Conservation (phyloP, 1,284 basidiomycete genomes). For the Apiotrichum gamsii region DNA sequence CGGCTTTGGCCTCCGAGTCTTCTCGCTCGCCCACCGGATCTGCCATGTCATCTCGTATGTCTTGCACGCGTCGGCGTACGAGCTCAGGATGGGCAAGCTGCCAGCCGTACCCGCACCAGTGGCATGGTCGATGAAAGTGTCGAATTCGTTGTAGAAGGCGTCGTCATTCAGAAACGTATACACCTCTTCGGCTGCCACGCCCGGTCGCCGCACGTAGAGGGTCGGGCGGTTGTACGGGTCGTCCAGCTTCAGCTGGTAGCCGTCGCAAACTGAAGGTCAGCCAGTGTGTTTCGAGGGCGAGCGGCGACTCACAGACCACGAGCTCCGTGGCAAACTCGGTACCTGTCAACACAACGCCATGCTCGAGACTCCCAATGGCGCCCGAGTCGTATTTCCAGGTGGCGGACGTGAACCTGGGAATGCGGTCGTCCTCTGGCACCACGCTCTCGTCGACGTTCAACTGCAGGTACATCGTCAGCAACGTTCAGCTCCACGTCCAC, state of each 20-base stretch:
- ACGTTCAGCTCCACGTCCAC: slow-evolving; percentile 42
- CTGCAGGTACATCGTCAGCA: slow-evolving; percentile 43
- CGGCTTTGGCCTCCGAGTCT: too few relatives aligned
- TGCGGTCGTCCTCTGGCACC: slow-evolving; percentile 29
- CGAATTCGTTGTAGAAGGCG: slow-evolving; percentile 47
- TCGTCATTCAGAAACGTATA: slow-evolving; percentile 29
- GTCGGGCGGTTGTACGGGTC: slow-evolving; percentile 46
- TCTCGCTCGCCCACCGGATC: slow-evolving; percentile 30
- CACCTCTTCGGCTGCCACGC: slow-evolving; percentile 23
- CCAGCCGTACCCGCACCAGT: slow-evolving; percentile 15
- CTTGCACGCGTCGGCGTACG: slow-evolving; percentile 67
- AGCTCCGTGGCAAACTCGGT: slow-evolving; percentile 42
- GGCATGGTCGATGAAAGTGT: slow-evolving; percentile 45
- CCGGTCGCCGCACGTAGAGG: slow-evolving; percentile 44
- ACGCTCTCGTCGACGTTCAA: slow-evolving; percentile 10
- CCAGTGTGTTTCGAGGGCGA: not conserved
- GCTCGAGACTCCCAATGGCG: slow-evolving; percentile 40
- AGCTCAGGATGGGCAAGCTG: slow-evolving; percentile 38
- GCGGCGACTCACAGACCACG: slow-evolving; percentile 32
- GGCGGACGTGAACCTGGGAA: not conserved
- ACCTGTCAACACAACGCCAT: slow-evolving; percentile 36
- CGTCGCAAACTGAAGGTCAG: slow-evolving; percentile 6
- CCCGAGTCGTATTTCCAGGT: slow-evolving; percentile 40
- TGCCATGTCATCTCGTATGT: slow-evolving; percentile 61
- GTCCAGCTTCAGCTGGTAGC: slow-evolving; percentile 39